Conservation (phyloP, 768 basidiomycete species). For the Rhodosporidiobolus sp. region DNA sequence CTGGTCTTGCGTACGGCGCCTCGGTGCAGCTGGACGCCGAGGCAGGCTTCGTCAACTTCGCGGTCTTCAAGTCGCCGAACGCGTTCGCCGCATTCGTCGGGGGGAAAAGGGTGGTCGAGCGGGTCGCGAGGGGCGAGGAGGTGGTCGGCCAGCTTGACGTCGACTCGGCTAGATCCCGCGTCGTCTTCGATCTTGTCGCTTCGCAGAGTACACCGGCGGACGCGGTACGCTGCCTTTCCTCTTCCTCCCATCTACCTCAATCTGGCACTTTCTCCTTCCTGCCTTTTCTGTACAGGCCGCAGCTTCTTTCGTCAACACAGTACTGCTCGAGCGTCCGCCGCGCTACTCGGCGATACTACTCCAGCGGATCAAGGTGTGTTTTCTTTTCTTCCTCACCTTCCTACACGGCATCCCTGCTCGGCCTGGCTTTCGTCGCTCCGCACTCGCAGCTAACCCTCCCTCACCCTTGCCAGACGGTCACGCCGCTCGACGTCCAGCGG, state of each 20-base stretch:
- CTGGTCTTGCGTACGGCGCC: constrained; percentile 69
- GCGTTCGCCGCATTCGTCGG: constrained; percentile 69
- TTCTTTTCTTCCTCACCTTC: too few relatives aligned
- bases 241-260: background rate
- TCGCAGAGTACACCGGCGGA: constrained; percentile 72
- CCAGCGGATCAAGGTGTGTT: constrained; percentile 58
- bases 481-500: too few relatives aligned
- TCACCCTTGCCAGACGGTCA: too few relatives aligned
- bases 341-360: constrained; percentile 68
- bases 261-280: constrained; percentile 2
- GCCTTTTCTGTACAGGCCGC: constrained; percentile 62
- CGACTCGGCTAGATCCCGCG: constrained; percentile 83
- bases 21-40: constrained; percentile 13
- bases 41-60: constrained; percentile 15
- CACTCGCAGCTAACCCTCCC: too few relatives aligned
- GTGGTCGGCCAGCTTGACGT: constrained; percentile 69
- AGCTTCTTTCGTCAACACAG: constrained; percentile 81
- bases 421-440: background rate
- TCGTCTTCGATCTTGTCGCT: constrained; percentile 75
- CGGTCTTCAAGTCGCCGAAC: constrained; percentile 11
- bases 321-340: constrained; percentile 72
- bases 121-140: constrained; percentile 84
- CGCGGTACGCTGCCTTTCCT: constrained; percentile 60
- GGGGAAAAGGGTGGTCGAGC: constrained; percentile 68
- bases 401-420: background rate